Conservation (phyloP, 1,284 basidiomycete genomes). For the Anthracocystis walkeri region DNA sequence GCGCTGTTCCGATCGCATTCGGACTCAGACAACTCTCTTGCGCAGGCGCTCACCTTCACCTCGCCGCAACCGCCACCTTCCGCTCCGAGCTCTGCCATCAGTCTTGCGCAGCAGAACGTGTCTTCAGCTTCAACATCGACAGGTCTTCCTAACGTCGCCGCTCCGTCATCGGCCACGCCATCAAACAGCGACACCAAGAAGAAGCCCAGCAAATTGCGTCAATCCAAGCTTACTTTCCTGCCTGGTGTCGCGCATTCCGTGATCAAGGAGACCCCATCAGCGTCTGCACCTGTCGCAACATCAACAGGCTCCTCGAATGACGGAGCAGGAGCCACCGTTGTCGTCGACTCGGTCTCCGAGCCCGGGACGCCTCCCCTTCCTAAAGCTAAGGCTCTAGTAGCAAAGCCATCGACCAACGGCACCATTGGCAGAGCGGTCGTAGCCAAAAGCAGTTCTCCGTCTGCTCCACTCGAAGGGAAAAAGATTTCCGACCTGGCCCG, state of each 20-base stretch:
- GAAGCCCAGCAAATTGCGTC: conserved; percentile 23
- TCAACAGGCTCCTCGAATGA: not conserved
- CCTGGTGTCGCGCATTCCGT: conserved; percentile 21
- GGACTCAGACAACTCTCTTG: conserved; percentile 24
- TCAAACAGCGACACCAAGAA: not conserved
- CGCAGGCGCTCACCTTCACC: conserved; percentile 25
- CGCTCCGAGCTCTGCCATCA: not conserved
- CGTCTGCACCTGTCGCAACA: not conserved
- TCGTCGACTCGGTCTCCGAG: conserved; percentile 11
- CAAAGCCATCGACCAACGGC: conserved; percentile 10
- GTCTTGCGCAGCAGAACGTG: conserved; percentile 2
- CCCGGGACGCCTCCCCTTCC: conserved; percentile 40
- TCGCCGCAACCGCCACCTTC: conserved; percentile 1
- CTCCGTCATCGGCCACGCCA: not conserved
- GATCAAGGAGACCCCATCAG: not conserved
- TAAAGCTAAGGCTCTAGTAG: conserved; percentile 25
- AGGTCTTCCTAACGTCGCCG: not conserved
- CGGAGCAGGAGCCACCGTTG: not conserved
- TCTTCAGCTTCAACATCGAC: not conserved
- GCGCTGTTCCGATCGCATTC: conserved; percentile 4
- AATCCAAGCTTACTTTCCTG: conserved; percentile 24
- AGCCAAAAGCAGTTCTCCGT: not conserved
- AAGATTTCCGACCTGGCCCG: conserved; percentile 23
- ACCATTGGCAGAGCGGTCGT: not conserved
- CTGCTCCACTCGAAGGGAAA: not conserved